Percentiles rank a stretch among this genome's conserved stretches.
Evolutionary conservation across 352 stramenopile species (phyloP).

Genomic region (Thalassiosira ordinaria): DNA sequence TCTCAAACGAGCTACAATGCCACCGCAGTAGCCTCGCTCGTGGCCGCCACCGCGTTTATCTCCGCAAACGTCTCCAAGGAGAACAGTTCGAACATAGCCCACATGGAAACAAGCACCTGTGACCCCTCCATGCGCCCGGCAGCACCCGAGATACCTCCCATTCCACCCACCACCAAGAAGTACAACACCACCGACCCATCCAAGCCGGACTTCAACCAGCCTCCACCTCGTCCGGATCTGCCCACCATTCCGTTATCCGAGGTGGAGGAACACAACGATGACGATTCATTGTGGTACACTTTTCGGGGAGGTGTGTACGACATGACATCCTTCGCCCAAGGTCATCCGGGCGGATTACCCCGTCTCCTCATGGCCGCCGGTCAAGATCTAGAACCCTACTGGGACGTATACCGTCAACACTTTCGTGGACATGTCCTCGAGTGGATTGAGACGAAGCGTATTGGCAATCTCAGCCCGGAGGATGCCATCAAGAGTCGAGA

Average conservation of each 20-base stretch:
- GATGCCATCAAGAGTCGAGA: slow-evolving; percentile 72
- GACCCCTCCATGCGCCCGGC: background rate
- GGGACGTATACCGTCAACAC: slow-evolving; percentile 94
- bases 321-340: slow-evolving; percentile 91
- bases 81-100: background rate
- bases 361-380: slow-evolving; percentile 77
- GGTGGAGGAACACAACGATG: slow-evolving; percentile 52
- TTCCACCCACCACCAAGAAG: background rate
- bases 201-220: slow-evolving; percentile 40
- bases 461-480: slow-evolving; percentile 88
- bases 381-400: slow-evolving; percentile 88
- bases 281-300: slow-evolving; percentile 90
- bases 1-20: too few species aligned
- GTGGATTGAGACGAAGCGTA: slow-evolving; percentile 88
- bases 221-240: slow-evolving; percentile 46
- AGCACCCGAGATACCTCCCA: background rate
- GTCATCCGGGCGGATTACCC: slow-evolving; percentile 88
- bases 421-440: slow-evolving; percentile 88
- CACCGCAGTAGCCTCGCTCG: background rate
- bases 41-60: background rate
- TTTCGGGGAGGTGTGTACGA: slow-evolving; percentile 94
- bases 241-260: slow-evolving; percentile 48
- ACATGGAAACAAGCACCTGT: background rate
- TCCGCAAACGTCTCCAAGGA: background rate
- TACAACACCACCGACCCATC: background rate